Conservation (phyloP, 257 asterid genomes). For the Nicotiana benthamiana region DNA sequence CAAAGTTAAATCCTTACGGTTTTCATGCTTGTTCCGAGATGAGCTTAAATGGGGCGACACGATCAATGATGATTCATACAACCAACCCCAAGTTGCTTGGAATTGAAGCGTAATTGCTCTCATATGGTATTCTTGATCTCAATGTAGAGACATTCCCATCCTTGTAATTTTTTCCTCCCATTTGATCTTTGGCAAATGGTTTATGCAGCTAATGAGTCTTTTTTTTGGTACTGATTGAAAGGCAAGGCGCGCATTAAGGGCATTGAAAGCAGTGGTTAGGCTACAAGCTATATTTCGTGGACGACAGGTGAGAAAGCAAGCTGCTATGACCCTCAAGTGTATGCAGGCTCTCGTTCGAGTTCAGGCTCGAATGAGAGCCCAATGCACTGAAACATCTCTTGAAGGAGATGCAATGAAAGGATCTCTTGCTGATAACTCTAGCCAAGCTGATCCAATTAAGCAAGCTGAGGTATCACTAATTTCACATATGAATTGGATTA, state of each 20-base stretch:
- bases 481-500: not conserved
- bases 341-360: constrained; percentile 88
- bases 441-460: constrained; percentile 35
- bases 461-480: constrained; percentile 51
- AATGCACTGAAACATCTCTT: constrained; percentile 27
- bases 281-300: constrained; percentile 94
- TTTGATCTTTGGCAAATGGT: not conserved
- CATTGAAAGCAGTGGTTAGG: constrained; percentile 77
- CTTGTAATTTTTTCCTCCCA: not conserved
- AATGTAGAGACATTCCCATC: not conserved
- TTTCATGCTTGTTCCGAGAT: not conserved
- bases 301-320: constrained; percentile 70
- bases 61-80: not conserved
- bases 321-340: constrained; percentile 70
- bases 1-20: not conserved
- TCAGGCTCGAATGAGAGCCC: constrained; percentile 80
- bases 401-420: constrained; percentile 18
- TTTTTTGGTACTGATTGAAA: constrained; percentile 13
- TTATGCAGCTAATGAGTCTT: not conserved
- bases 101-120: not conserved
- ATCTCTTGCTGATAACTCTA: constrained; percentile 1
- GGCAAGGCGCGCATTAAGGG: constrained; percentile 92
- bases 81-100: not conserved
- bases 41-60: not conserved
- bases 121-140: not conserved